Base-by-base conservation (phyloP, 129 eudicot genomes). In the Cynara cardunculus region DNA sequence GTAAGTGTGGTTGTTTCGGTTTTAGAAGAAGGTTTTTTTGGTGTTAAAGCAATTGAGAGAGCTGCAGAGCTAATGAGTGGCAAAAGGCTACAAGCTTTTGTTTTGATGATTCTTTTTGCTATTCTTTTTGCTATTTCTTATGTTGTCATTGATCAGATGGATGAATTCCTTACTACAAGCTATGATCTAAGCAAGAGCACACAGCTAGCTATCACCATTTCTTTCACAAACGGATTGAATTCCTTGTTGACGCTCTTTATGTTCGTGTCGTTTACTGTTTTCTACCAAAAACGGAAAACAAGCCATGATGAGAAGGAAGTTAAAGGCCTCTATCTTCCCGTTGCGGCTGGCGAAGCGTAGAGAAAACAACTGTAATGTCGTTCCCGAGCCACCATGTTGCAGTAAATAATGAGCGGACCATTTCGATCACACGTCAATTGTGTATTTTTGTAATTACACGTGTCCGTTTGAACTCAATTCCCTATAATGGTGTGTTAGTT, bases 1-100 rank as follows among this genome's bases (percentile, higher is more conserved):
- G 10, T 81, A 49, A 81, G 85, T 16, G 7, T 81, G 16, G 85
- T 75, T 53, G 84, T 81, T 73, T 81, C 84, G 2, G 74, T 81
- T 1, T 2, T 81, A 2, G 84, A 81, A 37, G 56, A 70, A 25
- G 73, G 76, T 37, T 81, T 1, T 26, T 26, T 72, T 22, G 84
- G 84, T 24, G 68, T 46, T 16, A 81, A 81, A 31, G 75, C 85
- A 21, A 75, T 81, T 19, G 76, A 34, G 21, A 67, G 71, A 32
- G 85, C 80, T 3, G 21, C 34, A 19, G 80, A 74, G 61, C 27
- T 81, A 32, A 41, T 74, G 28, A 67, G 67, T n/a, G 80, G 76
- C 4, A 81, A 44, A 49, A 46, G 76, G 25, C 27, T 69, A 26
- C 69, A 75, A 59, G 84, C 84, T 27, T 81, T n/a, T 37, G 6